Evolutionary conservation across 768 basidiomycete genomes (phyloP).

Genomic region (Ephemerocybe angulata): DNA sequence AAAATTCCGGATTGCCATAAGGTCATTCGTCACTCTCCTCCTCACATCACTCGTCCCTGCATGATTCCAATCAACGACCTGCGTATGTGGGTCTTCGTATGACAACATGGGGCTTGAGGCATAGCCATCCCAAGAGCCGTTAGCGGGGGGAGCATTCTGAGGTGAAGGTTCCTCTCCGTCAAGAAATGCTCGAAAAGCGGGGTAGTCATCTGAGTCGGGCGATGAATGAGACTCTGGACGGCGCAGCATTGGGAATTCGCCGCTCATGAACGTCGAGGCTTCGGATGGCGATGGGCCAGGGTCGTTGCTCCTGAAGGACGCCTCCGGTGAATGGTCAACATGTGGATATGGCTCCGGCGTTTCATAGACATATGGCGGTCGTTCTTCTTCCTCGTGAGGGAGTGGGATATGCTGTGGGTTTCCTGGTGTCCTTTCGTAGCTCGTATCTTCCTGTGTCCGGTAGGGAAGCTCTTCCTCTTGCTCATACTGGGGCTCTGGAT

Average conservation of each 20-base stretch:
- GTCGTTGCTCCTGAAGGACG: background rate
- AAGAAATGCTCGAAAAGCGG: conserved; percentile 7
- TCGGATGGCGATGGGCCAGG: conserved; percentile 10
- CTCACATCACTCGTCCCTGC: conserved; percentile 20
- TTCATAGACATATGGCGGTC: conserved; percentile 5
- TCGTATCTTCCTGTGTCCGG: conserved; percentile 2
- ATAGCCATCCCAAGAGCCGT: conserved; percentile 1
- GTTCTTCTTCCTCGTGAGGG: conserved; percentile 3
- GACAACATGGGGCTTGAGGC: background rate
- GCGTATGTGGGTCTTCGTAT: conserved; percentile 3
- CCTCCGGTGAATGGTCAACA: background rate
- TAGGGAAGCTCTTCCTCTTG: conserved; percentile 1
- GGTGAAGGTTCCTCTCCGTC: conserved; percentile 3
- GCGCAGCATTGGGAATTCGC: conserved; percentile 1
- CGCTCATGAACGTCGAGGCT: conserved; percentile 17
- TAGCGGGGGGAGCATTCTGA: background rate
- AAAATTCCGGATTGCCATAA: conserved; percentile 27
- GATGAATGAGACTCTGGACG: background rate
- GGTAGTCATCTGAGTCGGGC: background rate
- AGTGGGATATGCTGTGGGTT: background rate
- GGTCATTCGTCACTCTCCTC: conserved; percentile 25
- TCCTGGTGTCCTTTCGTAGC: conserved; percentile 1
- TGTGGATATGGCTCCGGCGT: background rate
- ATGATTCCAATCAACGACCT: conserved; percentile 14
- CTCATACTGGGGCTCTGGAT: background rate